Conservation (phyloP, 768 basidiomycete species). For the Lentinula raphanica region DNA sequence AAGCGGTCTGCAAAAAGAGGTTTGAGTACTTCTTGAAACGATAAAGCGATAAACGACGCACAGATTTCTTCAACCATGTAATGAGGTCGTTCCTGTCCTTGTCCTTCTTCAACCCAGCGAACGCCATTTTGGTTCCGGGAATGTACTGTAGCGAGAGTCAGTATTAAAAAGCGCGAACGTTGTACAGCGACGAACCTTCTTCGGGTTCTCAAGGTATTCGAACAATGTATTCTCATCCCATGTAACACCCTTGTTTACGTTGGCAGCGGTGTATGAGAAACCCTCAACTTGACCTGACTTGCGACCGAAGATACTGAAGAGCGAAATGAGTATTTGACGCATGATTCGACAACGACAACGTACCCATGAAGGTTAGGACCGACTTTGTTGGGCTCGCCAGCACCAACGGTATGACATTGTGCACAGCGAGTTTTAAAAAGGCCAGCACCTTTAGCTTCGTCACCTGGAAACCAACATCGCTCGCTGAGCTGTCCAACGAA, state of each 20-base stretch:
- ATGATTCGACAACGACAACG: constrained; percentile 20
- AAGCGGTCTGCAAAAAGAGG: background rate
- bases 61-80: constrained; percentile 72
- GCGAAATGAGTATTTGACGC: background rate
- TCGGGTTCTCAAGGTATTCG: constrained; percentile 95
- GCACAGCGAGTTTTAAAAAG: constrained; percentile 97
- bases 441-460: constrained; percentile 82
- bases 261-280: constrained; percentile 91
- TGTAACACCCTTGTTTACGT: constrained; percentile 86
- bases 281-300: constrained; percentile 81
- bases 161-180: background rate
- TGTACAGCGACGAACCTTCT: constrained; percentile 62
- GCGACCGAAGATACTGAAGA: constrained; percentile 71
- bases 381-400: constrained; percentile 79
- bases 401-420: constrained; percentile 86
- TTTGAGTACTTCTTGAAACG: constrained; percentile 14
- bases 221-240: constrained; percentile 91
- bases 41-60: constrained; percentile 33
- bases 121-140: constrained; percentile 98
- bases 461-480: constrained; percentile 46
- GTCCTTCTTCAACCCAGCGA: constrained; percentile 97
- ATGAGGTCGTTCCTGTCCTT: constrained; percentile 96
- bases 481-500: background rate
- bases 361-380: constrained; percentile 95
- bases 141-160: constrained; percentile 57